Base-by-base conservation (phyloP, 805 yeast species). In the Hyphopichia homilentoma region DNA sequence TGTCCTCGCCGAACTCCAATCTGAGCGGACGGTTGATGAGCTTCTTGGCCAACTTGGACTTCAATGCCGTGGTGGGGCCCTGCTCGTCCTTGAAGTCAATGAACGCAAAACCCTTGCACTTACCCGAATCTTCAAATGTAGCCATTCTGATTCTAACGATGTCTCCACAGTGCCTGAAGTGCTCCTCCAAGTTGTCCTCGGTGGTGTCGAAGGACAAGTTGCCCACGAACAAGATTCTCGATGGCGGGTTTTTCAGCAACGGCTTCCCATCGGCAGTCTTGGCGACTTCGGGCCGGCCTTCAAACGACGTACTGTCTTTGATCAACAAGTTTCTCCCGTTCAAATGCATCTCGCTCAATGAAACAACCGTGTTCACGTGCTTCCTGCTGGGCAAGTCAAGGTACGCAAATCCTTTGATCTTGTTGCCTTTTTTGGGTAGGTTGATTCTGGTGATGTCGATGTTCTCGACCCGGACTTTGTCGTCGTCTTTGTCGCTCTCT, bases 51-150 rank as follows among this genome's bases (percentile, higher is more conserved):
- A 72, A 48, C 55, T 77, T 81, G 42, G 86, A 90, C 44, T 74
- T 77, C 40, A 93, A 65, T 1, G 97, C 97, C 22, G 69, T 69
- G 1, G 93, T 84, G 19, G 96, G 89, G 6, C 93, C 89, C 23
- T 75, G 78, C 41, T 82, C 85, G 43, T 79, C 81, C 41, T 68
- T 75, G 62, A 89, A 90, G 57, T 90, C 97, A 21, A 90, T 65
- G 51, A 93, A 90, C 1, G 96, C 88, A 65, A 90, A 90, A 2
- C 97, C 97, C 59, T 93, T 93, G 68, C 97, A 90, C 54, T 89
- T 90, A 1, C 97, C 97, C 31, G 84, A 67, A 54, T 90, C 98
- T 61, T 93, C 88, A 60, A 90, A 90, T n/a, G 98, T 89, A 3
- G 97, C 97, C 94, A 89, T 90, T 57, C 98, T 76, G 33, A 90